Base-by-base conservation (phyloP, 495 filamentous ascomycete genomes). In the Aspergillus steynii region DNA sequence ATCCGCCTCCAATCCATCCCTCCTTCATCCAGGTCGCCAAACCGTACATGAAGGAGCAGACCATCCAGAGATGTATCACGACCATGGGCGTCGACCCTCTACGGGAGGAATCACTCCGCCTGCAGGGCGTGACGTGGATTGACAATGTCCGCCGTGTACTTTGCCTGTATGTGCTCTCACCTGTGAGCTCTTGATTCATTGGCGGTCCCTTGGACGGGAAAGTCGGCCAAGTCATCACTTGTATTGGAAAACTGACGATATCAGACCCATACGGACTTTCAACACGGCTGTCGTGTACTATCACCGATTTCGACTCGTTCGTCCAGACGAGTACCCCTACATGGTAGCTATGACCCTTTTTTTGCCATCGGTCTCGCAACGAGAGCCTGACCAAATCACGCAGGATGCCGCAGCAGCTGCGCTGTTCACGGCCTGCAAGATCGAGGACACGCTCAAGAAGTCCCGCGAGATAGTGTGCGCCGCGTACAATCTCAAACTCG, bases 401-500 rank as follows among this genome's bases (percentile, higher is more conserved):
- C 55, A 88, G 84, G 95, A 98, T 71, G 92, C 92, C 4, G 91
- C 93, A 3, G 85, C 93, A 0, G 93, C 95, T 12, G 86, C 91
- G 31, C 80, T 99, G 32, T 94, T 98, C 67, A 88, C 90, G 20
- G 93, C 93, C 42, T 97, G 94, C 83, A 99, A 99, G 74, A 92
- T 94, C 50, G 95, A 99, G 69, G 95, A 99, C 71, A 98, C 95
- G 1, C 80, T 98, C 51, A 98, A 99, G 77, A 98, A 98, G 77
- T 96, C 92, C 20, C 85, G 85, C 53, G 95, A 99, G 56, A 95
- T 99, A 59, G 79, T 97, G 5, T 95, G 91, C 61, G 93, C 93
- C 6, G 88, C 90, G 4, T 90, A 93, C 77, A 98, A 97, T 64
- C 73, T 97, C 25, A 92, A 90, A 68, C 75, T 85, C 29, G 60